Percentiles rank a stretch among this genome's conserved stretches.
These are phyloP conservation scores for Suillus sp. DNA, from an alignment of 768 basidiomycete species.

Conservation along the genomic window DNA sequence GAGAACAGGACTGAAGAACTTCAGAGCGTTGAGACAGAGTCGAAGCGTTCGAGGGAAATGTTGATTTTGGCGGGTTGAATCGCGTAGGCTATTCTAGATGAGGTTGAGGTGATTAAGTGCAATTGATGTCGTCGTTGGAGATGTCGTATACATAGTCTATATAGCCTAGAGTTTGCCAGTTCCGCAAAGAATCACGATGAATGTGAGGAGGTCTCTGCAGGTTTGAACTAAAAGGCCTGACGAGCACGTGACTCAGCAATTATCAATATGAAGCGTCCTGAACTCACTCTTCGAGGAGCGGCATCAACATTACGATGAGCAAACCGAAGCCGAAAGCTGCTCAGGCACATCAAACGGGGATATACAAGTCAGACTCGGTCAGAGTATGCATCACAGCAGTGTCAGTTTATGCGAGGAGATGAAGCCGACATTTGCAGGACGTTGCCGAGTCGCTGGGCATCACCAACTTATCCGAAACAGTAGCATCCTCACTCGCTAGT, in stretches of 20 bases:
- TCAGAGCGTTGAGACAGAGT: no score
- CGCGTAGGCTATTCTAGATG: no score
- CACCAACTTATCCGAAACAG: slow-evolving; percentile 68
- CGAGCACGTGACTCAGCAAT: not conserved
- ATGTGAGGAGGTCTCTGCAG: no score
- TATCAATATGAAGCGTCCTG: not conserved
- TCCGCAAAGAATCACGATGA: no score
- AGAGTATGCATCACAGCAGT: slow-evolving; percentile 45
- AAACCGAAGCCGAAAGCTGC: slow-evolving; percentile 51
- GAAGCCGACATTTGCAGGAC: slow-evolving; percentile 55
- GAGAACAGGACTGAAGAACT: no score
- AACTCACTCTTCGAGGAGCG: not conserved
- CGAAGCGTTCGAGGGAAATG: no score
- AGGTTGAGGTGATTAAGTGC: no score
- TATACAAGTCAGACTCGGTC: slow-evolving; percentile 64
- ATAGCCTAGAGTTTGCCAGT: no score
- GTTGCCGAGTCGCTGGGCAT: slow-evolving; percentile 88
- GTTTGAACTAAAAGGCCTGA: no score
- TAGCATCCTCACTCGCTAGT: slow-evolving; percentile 85
- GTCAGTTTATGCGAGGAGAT: slow-evolving; percentile 13
- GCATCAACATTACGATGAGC: slow-evolving; percentile 28
- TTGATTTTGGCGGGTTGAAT: no score
- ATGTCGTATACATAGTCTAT: no score
- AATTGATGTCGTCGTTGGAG: no score
- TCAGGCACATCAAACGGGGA: slow-evolving; percentile 55